Base-by-base conservation (phyloP, 176 grass and related monocot species). In the Cenchrus americanus region DNA sequence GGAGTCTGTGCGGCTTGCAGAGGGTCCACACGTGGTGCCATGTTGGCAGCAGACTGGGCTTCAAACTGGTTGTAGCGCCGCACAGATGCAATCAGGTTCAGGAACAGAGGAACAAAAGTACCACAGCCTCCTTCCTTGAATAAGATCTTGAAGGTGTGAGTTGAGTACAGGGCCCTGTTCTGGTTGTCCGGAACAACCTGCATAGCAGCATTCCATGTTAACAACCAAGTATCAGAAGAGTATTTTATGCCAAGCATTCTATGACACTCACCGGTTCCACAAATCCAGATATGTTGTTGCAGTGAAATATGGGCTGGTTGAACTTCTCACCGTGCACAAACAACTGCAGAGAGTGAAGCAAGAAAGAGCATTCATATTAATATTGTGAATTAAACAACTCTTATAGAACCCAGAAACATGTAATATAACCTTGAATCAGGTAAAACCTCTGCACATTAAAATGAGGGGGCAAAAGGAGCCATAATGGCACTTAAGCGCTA, bases 51-150 rank as follows among this genome's bases (percentile, higher is more conserved):
- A 27, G 88, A 60, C 68, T 93, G 71, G 18, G 89, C 85, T 46
- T 86, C 74, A 51, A 92, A 92, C 64, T 92, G 93, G 71, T 96
- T 99, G 78, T 92, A 90, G 78, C 85, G 91, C 18, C 93, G 76
- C 87, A 96, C 96, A 18, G 93, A 94, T 84, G 71, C 79, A 17
- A 91, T 76, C 80, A 99, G 75, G 85, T 99, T 99, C 41, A 99
- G 84, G 86, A 99, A 95, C 30, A 99, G 93, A 81, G 96, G 96
- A 24, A 99, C 88, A 71, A 99, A 96, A 23, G 96, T 99, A 14
- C 96, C 93, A 40, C 96, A 99, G 4, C 96, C 96, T 1, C 96
- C 96, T 48, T 99, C 96, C 83, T 99, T 99, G 78, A 99, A 99
- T 87, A 99, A 85, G 85, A 99, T 94, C 92, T 99, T 99, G 83